These are phyloP conservation scores for Staphylotrichum tortipilum DNA, from an alignment of 495 filamentous ascomycete genomes.

Conservation along the genomic window DNA sequence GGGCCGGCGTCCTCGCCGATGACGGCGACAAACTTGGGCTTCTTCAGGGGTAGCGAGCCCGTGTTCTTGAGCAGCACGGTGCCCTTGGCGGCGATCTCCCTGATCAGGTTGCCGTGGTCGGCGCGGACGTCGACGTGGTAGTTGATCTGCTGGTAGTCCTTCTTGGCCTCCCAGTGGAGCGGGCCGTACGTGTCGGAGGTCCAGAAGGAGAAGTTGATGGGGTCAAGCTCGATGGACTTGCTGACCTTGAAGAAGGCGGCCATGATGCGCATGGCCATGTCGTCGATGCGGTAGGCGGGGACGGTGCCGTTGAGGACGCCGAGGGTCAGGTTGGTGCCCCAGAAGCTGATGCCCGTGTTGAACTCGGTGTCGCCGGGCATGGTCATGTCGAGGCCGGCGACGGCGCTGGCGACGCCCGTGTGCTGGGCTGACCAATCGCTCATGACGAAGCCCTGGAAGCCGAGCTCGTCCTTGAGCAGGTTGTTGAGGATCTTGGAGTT, in stretches of 20 bases:
- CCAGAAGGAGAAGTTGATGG: slow-evolving; percentile 86
- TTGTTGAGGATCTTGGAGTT: slow-evolving; percentile 76
- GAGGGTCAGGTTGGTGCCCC: slow-evolving; percentile 76
- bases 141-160: slow-evolving; percentile 66
- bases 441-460: slow-evolving; percentile 92
- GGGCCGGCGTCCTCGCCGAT: slow-evolving; percentile 77
- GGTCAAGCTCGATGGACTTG: slow-evolving; percentile 50
- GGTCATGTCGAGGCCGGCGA: slow-evolving; percentile 87
- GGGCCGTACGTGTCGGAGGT: slow-evolving; percentile 66
- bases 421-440: slow-evolving; percentile 87
- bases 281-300: slow-evolving; percentile 84
- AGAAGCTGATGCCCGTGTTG: slow-evolving; percentile 64
- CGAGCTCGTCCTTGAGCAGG: slow-evolving; percentile 81
- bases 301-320: slow-evolving; percentile 85
- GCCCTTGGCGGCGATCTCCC: slow-evolving; percentile 64
- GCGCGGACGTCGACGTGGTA: slow-evolving; percentile 73
- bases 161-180: slow-evolving; percentile 49
- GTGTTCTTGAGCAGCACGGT: slow-evolving; percentile 87
- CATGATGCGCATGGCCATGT: slow-evolving; percentile 91
- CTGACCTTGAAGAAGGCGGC: slow-evolving; percentile 88
- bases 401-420: slow-evolving; percentile 64
- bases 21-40: slow-evolving; percentile 68
- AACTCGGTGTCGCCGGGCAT: slow-evolving; percentile 88
- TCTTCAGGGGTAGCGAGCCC: slow-evolving; percentile 64
- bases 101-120: slow-evolving; percentile 63